Evolutionary conservation across 371 early-diverging fungal genomes (phyloP), one percentile per base, ranked within the genome.

Genomic region (Mucor piriformis): DNA sequence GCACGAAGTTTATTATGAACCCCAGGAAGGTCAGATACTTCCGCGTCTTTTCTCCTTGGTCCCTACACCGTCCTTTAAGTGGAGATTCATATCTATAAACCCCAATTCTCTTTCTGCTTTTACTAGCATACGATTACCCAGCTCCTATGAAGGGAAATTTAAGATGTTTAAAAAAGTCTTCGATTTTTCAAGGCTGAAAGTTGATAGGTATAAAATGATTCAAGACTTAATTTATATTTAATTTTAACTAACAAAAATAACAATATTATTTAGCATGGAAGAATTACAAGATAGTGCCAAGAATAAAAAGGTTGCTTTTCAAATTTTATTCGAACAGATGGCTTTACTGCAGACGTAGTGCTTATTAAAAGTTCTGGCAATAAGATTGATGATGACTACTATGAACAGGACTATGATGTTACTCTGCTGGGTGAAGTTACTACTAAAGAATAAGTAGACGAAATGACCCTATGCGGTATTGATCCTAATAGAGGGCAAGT

Each of bases 31-130:
- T n/a, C 32, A 23, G 25, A 3, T 43, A n/a, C 29, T 18, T 54
- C 32, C 44, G 20, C 43, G 27, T 18, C 21, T 42, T 11, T 44
- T 54, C 11, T 56, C 34, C 6, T 38, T 52, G 33, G 8, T 34
- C 1, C 32, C 4, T 21, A 32, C 56, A 23, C 44, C 56, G 8
- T 56, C 34, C 10, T 44, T 56, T 2, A 56, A 46, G 23, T 44
- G 56, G 56, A 29, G 56, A n/a, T 56, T 56, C 23, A 21, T 56
- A 44, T 24, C 33, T 1, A 29, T 46, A 16, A 46, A 46, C 23
- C 56, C n/a, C 3, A 46, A 56, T 23, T 3, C 47, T 34, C 6
- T 46, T 32, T 29, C 47, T 21, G 46, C 47, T 21, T 56, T 56
- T 56, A n/a, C 56, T 46, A 21, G 56, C 18, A 44, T 34, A 34